A percentile compares a stretch with the other conserved stretches of the same genome.
Conservation (phyloP, 1,139 yeast species). For the Geotrichum carabidarum region DNA sequence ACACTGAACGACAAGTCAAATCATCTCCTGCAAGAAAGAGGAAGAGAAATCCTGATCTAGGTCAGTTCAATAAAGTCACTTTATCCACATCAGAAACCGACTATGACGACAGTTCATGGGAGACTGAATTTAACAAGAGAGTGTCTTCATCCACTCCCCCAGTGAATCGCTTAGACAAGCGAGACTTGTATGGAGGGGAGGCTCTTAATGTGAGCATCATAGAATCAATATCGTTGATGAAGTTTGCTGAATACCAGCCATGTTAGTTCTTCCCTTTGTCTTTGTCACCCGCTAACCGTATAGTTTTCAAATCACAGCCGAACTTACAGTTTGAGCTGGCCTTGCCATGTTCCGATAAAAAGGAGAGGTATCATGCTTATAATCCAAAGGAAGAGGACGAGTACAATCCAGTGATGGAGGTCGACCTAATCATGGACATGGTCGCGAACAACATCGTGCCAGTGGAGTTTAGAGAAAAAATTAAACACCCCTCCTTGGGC, state of each 20-base stretch:
- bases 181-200: slow-evolving; percentile 10
- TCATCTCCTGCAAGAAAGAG: neutral
- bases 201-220: slow-evolving; percentile 3
- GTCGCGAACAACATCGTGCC: slow-evolving; percentile 46
- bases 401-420: slow-evolving; percentile 67
- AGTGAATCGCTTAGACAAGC: neutral
- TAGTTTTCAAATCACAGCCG: slow-evolving; percentile 12
- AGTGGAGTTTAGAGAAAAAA: slow-evolving; percentile 38
- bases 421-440: slow-evolving; percentile 56
- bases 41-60: slow-evolving; percentile 13
- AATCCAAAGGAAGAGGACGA: slow-evolving; percentile 39
- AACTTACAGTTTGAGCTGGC: slow-evolving; percentile 16
- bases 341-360: slow-evolving; percentile 15
- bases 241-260: slow-evolving; percentile 15
- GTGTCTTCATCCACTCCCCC: slow-evolving; percentile 11
- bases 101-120: slow-evolving; percentile 16
- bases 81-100: slow-evolving; percentile 14
- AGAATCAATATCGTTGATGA: slow-evolving; percentile 14
- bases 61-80: slow-evolving; percentile 11
- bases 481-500: slow-evolving; percentile 41
- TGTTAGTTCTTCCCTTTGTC: neutral
- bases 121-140: slow-evolving; percentile 9
- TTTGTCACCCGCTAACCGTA: neutral
- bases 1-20: too few relatives aligned
- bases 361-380: slow-evolving; percentile 16